These are phyloP conservation scores for Nothopassalora personata DNA, from an alignment of 2,329 filamentous ascomycete genomes.

Conservation along the genomic window DNA sequence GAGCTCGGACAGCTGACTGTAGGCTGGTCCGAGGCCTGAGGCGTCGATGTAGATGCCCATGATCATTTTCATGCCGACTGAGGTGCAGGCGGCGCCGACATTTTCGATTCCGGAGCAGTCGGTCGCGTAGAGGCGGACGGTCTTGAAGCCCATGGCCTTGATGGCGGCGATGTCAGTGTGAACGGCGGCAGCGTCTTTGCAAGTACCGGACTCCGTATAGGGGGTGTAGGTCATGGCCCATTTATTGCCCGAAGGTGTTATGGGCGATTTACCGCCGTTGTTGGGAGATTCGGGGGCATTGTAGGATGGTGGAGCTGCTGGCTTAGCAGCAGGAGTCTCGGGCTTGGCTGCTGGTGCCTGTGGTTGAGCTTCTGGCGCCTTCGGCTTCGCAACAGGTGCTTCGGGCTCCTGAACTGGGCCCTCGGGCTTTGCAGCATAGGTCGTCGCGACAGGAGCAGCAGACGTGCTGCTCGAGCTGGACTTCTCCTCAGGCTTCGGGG, in stretches of 20 bases:
- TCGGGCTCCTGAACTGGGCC: neutral
- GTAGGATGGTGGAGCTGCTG: neutral
- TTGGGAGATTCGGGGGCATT: neutral
- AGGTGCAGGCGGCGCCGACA: constrained; percentile 64
- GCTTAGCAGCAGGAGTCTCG: neutral
- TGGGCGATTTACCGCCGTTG: constrained; percentile 6
- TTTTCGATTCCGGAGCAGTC: constrained; percentile 78
- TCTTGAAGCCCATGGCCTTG: constrained; percentile 51
- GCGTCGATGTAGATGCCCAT: constrained; percentile 79
- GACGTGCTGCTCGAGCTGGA: constrained; percentile 1
- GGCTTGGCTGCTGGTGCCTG: neutral
- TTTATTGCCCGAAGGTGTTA: constrained; percentile 38
- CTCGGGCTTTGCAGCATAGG: neutral
- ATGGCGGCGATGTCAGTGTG: constrained; percentile 40
- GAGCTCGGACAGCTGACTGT: constrained; percentile 67
- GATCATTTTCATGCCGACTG: constrained; percentile 70
- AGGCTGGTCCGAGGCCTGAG: constrained; percentile 52
- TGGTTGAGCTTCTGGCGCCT: neutral
- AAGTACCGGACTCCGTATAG: constrained; percentile 39
- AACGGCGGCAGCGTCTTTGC: constrained; percentile 40
- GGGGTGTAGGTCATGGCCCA: constrained; percentile 49
- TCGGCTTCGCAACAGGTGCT: neutral
- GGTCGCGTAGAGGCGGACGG: constrained; percentile 79
- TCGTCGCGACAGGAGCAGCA: neutral
- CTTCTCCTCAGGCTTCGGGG: neutral